phyloP scores from a whole-genome alignment of 1,139 yeast genomes.

The Kurtzmaniella quercitrusa region DNA sequence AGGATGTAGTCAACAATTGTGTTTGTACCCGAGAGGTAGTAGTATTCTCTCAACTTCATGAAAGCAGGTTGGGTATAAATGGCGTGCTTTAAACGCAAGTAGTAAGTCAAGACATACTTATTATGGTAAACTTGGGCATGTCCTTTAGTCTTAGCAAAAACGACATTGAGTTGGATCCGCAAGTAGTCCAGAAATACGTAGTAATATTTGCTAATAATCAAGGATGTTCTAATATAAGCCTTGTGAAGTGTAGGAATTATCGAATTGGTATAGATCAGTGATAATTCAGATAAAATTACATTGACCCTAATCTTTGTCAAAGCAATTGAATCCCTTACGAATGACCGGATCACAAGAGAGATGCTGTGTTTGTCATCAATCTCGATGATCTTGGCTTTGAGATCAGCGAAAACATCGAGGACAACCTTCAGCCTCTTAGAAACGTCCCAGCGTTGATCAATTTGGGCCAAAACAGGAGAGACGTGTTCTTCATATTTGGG shows the following conservation, averaged over 20 bases:
- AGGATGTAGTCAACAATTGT: slow-evolving; percentile 1
- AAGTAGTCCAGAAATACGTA: background rate
- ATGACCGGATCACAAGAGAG: background rate
- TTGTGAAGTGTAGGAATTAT: background rate
- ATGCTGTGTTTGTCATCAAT: slow-evolving; percentile 7
- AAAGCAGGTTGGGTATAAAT: background rate
- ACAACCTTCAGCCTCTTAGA: background rate
- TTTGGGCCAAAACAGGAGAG: background rate
- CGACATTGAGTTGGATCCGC: background rate
- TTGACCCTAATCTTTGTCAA: background rate
- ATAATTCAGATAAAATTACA: background rate
- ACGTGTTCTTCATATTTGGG: slow-evolving; percentile 3
- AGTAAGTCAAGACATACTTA: slow-evolving; percentile 2
- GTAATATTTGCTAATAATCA: background rate
- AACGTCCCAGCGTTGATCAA: background rate
- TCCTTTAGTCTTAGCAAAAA: background rate
- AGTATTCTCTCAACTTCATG: slow-evolving; percentile 2
- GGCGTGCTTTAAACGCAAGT: slow-evolving; percentile 1
- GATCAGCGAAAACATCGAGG: background rate
- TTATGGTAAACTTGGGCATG: slow-evolving; percentile 1
- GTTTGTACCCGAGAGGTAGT: background rate
- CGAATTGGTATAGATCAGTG: background rate
- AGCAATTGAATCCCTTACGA: background rate
- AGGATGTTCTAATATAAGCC: background rate
- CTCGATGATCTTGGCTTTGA: background rate